Evolutionary conservation across 352 stramenopile genomes (phyloP).

Genomic region (Globisporangium megalacanthum): DNA sequence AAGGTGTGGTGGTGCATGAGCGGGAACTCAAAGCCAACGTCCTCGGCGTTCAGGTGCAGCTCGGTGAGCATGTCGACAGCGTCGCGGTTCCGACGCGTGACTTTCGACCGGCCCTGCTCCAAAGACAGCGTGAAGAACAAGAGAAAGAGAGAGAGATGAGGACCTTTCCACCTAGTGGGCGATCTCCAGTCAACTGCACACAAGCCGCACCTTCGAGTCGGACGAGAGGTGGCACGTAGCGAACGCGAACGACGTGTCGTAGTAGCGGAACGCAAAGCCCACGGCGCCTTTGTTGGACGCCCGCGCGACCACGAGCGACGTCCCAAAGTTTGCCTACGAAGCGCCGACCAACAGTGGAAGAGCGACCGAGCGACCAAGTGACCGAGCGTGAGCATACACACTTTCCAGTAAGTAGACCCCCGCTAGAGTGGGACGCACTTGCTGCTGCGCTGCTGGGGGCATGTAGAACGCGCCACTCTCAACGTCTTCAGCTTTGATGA

Average conservation of each 20-base stretch:
- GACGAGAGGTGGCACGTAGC: constrained; percentile 86
- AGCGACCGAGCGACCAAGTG: too few species aligned
- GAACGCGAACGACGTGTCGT: constrained; percentile 84
- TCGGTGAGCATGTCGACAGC: constrained; percentile 66
- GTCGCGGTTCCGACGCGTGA: constrained; percentile 70
- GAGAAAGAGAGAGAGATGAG: background rate
- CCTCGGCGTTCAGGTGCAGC: constrained; percentile 74
- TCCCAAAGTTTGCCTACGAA: constrained; percentile 41
- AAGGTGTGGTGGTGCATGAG: constrained; percentile 86
- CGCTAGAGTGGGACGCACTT: constrained; percentile 20
- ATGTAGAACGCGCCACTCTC: constrained; percentile 76
- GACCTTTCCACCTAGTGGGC: background rate
- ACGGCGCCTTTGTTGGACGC: constrained; percentile 90
- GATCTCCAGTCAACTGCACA: too few species aligned
- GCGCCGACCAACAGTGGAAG: background rate
- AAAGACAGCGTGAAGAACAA: background rate
- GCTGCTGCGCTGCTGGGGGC: constrained; percentile 59
- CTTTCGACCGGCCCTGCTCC: constrained; percentile 57
- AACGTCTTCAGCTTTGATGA: constrained; percentile 61
- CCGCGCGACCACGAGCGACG: constrained; percentile 67
- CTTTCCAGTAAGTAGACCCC: too few species aligned
- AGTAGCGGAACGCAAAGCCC: constrained; percentile 83
- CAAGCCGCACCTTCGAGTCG: constrained; percentile 53
- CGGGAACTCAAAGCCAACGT: constrained; percentile 82
- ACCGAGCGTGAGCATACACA: background rate